Evolutionary conservation across 306 rosid species (phyloP).

Genomic region (Neltuma alba): DNA sequence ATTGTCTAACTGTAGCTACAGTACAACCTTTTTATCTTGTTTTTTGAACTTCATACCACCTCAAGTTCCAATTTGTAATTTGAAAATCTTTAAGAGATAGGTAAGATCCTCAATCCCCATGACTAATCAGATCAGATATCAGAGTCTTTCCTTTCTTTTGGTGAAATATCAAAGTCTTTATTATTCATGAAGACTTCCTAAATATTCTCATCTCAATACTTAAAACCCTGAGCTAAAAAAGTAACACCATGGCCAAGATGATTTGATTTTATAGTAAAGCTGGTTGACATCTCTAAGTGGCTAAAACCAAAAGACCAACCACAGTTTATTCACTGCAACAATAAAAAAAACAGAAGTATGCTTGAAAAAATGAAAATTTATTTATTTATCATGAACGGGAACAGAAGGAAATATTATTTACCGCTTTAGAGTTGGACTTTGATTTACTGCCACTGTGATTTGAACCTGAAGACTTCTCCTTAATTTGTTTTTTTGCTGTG

Average conservation of each 20-base stretch:
- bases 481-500: slow-evolving; percentile 72
- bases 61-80: not conserved
- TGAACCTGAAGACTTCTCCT: slow-evolving; percentile 77
- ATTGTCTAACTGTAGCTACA: not conserved
- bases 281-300: slow-evolving; percentile 9
- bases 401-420: slow-evolving; percentile 34
- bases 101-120: not conserved
- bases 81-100: not conserved
- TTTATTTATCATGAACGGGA: slow-evolving; percentile 1
- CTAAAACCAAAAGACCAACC: slow-evolving; percentile 23
- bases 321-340: slow-evolving; percentile 8
- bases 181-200: not conserved
- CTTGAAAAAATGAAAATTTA: slow-evolving; percentile 7
- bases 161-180: not conserved
- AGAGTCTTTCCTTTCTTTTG: not conserved
- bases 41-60: not conserved
- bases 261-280: not conserved
- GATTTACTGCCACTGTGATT: slow-evolving; percentile 77
- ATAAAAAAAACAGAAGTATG: slow-evolving; percentile 4
- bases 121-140: not conserved
- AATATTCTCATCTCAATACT: not conserved
- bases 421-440: slow-evolving; percentile 72
- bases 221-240: not conserved
- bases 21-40: not conserved
- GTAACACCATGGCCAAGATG: not conserved